Base-by-base conservation (phyloP, 2,329 filamentous ascomycete genomes). In the Aspergillus phoenicis region DNA sequence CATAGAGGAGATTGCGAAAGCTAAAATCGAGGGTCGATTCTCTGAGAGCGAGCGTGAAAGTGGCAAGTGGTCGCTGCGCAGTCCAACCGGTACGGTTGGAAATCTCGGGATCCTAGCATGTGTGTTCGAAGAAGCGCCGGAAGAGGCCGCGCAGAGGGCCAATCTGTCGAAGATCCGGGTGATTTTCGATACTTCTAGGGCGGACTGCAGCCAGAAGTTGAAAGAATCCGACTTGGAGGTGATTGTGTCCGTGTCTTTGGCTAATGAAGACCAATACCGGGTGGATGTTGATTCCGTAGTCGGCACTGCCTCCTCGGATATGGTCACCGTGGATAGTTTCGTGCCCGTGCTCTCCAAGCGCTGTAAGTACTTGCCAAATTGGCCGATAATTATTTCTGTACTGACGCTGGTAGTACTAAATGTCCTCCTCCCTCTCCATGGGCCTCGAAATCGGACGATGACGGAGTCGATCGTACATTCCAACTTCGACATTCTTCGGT, bases 1-100 rank as follows among this genome's bases (percentile, higher is more conserved):
- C 77, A 87, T 87, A 28, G 94, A 98, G 76, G 95, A 98, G 65
- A 83, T 97, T 11, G 87, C 88, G 52, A 96, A 94, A 77, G 93
- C 93, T 8, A 87, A 89, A 65, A 87, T 97, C 13, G 94, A 97
- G 76, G 90, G 88, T 5, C 86, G 93, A 10, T 97, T 96, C 70
- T 81, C 90, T 0, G 93, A 97, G 73, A 75, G 81, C n/a, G 91
- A 97, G 78, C 87, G 93, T 61, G 92, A 97, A 74, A 86, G 89
- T 61, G 84, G 88, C 15, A 87, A 85, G 68, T 97, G 92, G 93
- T 90, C 90, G 33, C 84, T 96, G 33, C 86, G 92, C 39, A 90
- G 88, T 20, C 84, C 87, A 13, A 85, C 83, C 61, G 84, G 87
- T 73, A 82, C 84, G 6, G 70, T 77, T n/a, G 82, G 82, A 39